A percentile compares a stretch with the other conserved stretches of the same genome.
Evolutionary conservation across 202 grass and related monocot species (phyloP).

Genomic region (Hordeum pubiflorum): DNA sequence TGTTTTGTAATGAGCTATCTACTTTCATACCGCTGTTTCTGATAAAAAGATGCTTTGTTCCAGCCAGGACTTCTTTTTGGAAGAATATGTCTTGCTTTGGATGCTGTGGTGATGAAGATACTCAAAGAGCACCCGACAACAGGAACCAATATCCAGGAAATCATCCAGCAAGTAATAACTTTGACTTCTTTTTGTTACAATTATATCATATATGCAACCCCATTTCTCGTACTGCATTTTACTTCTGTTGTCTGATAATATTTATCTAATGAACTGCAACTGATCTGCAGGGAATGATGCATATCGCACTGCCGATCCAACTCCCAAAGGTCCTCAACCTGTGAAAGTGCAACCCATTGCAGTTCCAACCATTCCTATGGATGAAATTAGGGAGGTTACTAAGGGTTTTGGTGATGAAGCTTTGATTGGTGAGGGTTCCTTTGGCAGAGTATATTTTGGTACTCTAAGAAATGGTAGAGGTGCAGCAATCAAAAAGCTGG

Average conservation of each 20-base stretch:
- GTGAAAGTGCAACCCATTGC: conserved; percentile 87
- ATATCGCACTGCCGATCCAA: conserved; percentile 45
- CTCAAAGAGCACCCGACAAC: conserved; percentile 44
- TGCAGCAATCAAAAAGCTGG: conserved; percentile 78
- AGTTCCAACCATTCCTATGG: conserved; percentile 65
- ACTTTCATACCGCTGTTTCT: not conserved
- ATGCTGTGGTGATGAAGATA: conserved; percentile 58
- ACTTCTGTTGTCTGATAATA: conserved; percentile 1
- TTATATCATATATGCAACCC: not conserved
- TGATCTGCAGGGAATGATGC: conserved; percentile 41
- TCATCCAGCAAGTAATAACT: conserved; percentile 56
- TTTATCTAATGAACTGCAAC: not conserved
- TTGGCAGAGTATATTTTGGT: conserved; percentile 89
- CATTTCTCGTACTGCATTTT: conserved; percentile 4
- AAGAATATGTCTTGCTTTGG: conserved; percentile 64
- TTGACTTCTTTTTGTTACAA: not conserved
- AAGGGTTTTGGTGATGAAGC: conserved; percentile 79
- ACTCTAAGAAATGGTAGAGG: conserved; percentile 78
- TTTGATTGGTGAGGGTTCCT: conserved; percentile 98
- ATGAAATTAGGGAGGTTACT: conserved; percentile 84
- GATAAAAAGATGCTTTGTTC: conserved; percentile 9
- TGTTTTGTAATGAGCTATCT: not conserved
- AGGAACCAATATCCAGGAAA: conserved; percentile 39
- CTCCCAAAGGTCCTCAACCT: conserved; percentile 54
- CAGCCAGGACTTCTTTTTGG: conserved; percentile 32